phyloP scores from a whole-genome alignment of 441 rosid genomes.

The Pelargonium cotyledonis region DNA sequence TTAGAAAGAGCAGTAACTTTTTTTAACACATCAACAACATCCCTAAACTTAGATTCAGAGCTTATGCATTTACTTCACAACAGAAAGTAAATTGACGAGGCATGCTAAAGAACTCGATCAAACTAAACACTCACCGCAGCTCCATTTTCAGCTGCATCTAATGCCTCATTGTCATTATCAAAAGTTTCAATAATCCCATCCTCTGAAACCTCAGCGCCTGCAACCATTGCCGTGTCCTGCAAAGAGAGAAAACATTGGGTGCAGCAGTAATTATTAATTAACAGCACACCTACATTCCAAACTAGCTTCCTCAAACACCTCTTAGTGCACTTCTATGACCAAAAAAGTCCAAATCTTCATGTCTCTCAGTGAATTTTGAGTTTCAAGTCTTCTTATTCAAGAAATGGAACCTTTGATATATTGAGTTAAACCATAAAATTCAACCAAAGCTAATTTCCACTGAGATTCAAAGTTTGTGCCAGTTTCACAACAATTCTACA shows the following conservation, averaged over 20 bases:
- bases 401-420: background rate
- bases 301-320: background rate
- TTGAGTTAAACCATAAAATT: background rate
- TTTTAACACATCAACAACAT: too few species aligned
- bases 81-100: background rate
- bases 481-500: background rate
- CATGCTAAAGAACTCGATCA: background rate
- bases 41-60: too few species aligned
- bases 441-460: background rate
- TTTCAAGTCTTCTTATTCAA: background rate
- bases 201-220: slow-evolving; percentile 62
- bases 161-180: slow-evolving; percentile 69
- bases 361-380: background rate
- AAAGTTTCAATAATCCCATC: slow-evolving; percentile 68
- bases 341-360: background rate
- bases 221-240: slow-evolving; percentile 50
- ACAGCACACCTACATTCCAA: background rate
- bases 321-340: background rate
- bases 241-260: background rate
- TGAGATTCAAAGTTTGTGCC: background rate
- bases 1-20: too few species aligned
- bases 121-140: slow-evolving; percentile 42
- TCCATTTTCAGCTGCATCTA: slow-evolving; percentile 56
- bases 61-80: background rate
- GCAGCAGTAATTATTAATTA: background rate